Percentiles rank a stretch among this genome's conserved stretches.
Evolutionary conservation across 768 basidiomycete genomes (phyloP).

Genomic region (Neoboletus magnificus): DNA sequence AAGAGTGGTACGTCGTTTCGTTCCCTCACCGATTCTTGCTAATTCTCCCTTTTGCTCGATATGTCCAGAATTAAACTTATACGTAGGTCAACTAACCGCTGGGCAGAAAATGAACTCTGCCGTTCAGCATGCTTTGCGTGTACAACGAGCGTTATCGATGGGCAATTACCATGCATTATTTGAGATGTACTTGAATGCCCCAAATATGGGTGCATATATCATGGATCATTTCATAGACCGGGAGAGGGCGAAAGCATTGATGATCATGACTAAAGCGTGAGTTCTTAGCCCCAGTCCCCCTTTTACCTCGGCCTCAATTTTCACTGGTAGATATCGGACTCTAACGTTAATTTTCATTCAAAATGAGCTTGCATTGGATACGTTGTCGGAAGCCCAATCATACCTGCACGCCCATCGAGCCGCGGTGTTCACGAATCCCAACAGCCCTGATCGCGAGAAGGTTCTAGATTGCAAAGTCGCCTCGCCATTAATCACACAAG

Average conservation of each 20-base stretch:
- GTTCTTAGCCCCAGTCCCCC: constrained; percentile 31
- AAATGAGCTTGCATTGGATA: constrained; percentile 82
- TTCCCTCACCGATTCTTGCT: neutral
- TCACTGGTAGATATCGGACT: constrained; percentile 66
- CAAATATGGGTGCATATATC: constrained; percentile 98
- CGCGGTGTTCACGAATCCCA: constrained; percentile 62
- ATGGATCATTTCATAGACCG: constrained; percentile 98
- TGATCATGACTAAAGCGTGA: constrained; percentile 91
- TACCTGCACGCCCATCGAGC: constrained; percentile 74
- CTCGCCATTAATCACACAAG: constrained; percentile 52
- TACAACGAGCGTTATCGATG: constrained; percentile 85
- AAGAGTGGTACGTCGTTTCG: constrained; percentile 68
- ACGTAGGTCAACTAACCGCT: constrained; percentile 95
- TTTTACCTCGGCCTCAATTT: neutral
- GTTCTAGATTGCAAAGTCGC: constrained; percentile 69
- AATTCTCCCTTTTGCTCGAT: neutral
- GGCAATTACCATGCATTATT: constrained; percentile 95
- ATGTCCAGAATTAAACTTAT: constrained; percentile 82
- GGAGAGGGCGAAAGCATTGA: constrained; percentile 81
- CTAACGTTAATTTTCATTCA: constrained; percentile 75
- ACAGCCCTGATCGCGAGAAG: constrained; percentile 59
- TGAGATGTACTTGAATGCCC: constrained; percentile 74
- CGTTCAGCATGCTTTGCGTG: constrained; percentile 85
- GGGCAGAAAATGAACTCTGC: constrained; percentile 79
- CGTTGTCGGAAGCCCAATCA: constrained; percentile 52